Percentiles rank a stretch among this genome's conserved stretches.
These are phyloP conservation scores for Telfairia occidentalis DNA, from an alignment of 331 rosid genomes.

Conservation along the genomic window DNA sequence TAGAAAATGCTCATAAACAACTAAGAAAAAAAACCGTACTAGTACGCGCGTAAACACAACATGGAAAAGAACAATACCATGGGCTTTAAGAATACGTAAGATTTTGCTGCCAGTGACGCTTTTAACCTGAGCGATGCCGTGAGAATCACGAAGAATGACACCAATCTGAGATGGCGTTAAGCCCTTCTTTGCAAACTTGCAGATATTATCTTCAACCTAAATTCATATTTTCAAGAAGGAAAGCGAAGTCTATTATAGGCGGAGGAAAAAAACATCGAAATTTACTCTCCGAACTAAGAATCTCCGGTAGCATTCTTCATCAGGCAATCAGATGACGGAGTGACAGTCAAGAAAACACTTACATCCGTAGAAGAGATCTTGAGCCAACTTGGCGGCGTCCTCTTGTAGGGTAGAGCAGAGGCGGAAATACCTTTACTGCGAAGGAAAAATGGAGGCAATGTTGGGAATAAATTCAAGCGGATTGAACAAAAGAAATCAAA, in stretches of 20 bases:
- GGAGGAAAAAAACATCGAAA: neutral
- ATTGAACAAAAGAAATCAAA: neutral
- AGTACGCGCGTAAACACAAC: neutral
- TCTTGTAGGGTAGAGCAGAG: constrained; percentile 13
- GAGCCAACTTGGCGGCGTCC: constrained; percentile 12
- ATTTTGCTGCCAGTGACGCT: constrained; percentile 4
- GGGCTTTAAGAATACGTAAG: constrained; percentile 13
- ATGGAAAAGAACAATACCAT: neutral
- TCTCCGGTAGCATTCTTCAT: neutral
- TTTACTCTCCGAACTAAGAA: neutral
- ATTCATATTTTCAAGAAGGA: neutral
- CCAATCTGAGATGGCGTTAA: constrained; percentile 10
- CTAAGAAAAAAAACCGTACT: neutral
- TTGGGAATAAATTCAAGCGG: neutral
- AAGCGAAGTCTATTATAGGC: too few relatives aligned
- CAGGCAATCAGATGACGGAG: too few relatives aligned
- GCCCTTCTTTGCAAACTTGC: constrained; percentile 15
- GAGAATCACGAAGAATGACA: constrained; percentile 15
- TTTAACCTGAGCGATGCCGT: constrained; percentile 5
- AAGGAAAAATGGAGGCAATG: neutral
- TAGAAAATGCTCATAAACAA: neutral
- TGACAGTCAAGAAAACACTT: neutral
- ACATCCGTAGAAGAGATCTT: constrained; percentile 5
- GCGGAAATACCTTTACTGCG: constrained; percentile 11
- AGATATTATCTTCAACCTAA: constrained; percentile 8